Conservation (phyloP, 306 rosid species). For the Cucumis hystrix region DNA sequence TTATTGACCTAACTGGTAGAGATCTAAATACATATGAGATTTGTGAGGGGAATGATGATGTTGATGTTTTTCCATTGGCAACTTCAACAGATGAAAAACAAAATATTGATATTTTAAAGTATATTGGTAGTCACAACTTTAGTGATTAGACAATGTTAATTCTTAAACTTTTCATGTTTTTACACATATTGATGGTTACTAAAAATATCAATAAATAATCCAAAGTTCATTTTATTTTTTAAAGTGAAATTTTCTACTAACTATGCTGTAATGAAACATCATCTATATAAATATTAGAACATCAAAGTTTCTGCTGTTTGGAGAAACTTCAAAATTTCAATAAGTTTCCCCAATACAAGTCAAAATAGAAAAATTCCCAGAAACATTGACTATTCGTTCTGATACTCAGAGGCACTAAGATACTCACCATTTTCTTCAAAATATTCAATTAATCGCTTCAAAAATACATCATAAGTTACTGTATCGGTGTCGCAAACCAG, state of each 20-base stretch:
- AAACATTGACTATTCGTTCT: slow-evolving; percentile 31
- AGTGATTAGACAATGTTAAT: no score
- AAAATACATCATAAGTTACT: slow-evolving; percentile 58
- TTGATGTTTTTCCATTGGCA: neutral
- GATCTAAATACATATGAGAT: no score
- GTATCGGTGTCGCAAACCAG: slow-evolving; percentile 86
- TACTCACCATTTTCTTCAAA: slow-evolving; percentile 87
- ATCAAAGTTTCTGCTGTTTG: neutral
- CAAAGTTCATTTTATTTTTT: no score
- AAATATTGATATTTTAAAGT: no score
- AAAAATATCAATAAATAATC: no score
- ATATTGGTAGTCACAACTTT: neutral
- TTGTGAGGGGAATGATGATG: neutral
- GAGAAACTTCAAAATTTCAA: neutral
- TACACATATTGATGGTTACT: no score
- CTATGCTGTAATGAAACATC: neutral
- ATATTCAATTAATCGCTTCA: slow-evolving; percentile 78
- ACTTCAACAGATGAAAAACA: neutral
- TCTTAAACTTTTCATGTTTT: no score
- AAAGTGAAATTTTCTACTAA: neutral
- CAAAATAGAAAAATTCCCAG: neutral
- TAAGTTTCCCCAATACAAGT: neutral
- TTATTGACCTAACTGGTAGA: neutral
- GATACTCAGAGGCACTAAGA: slow-evolving; percentile 81
- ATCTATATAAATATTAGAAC: neutral